Percentiles rank a stretch among this genome's conserved stretches.
Conservation (phyloP, 2,329 filamentous ascomycete genomes). For the Beauveria rudraprayagi region DNA sequence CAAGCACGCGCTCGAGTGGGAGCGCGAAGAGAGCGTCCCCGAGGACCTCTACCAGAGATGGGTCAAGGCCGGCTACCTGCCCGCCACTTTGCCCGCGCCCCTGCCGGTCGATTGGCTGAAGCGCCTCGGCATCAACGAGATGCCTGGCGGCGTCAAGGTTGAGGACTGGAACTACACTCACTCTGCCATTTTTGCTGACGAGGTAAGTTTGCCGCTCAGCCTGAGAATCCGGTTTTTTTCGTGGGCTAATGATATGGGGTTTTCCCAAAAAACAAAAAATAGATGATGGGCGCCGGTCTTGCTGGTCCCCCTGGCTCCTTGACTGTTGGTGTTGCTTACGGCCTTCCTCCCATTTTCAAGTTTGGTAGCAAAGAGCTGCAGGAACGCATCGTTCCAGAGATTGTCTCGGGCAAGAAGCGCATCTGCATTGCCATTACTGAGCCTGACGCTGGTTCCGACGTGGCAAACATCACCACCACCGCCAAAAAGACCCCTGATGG, state of each 20-base stretch:
- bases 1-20: slow-evolving; percentile 60
- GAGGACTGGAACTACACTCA: slow-evolving; percentile 71
- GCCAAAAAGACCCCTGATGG: slow-evolving; percentile 55
- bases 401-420: slow-evolving; percentile 58
- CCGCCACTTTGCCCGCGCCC: slow-evolving; percentile 62
- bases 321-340: slow-evolving; percentile 65
- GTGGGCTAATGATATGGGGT: background rate
- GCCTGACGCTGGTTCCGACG: slow-evolving; percentile 63
- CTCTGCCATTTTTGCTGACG: slow-evolving; percentile 61
- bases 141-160: slow-evolving; percentile 57
- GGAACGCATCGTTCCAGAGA: slow-evolving; percentile 58
- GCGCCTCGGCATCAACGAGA: slow-evolving; percentile 55
- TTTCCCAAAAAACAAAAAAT: no score
- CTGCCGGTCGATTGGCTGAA: slow-evolving; percentile 61
- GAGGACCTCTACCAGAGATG: slow-evolving; percentile 51
- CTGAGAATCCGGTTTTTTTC: no score
- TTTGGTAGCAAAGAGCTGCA: slow-evolving; percentile 56
- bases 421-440: slow-evolving; percentile 74
- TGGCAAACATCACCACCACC: slow-evolving; percentile 63
- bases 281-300: slow-evolving; percentile 60
- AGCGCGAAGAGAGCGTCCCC: slow-evolving; percentile 55
- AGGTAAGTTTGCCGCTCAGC: slow-evolving; percentile 14
- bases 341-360: slow-evolving; percentile 62
- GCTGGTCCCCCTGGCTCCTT: slow-evolving; percentile 56
- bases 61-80: slow-evolving; percentile 52